Evolutionary conservation across 2,329 filamentous ascomycete species (phyloP).

Genomic region (Metarhizium guizhouense): DNA sequence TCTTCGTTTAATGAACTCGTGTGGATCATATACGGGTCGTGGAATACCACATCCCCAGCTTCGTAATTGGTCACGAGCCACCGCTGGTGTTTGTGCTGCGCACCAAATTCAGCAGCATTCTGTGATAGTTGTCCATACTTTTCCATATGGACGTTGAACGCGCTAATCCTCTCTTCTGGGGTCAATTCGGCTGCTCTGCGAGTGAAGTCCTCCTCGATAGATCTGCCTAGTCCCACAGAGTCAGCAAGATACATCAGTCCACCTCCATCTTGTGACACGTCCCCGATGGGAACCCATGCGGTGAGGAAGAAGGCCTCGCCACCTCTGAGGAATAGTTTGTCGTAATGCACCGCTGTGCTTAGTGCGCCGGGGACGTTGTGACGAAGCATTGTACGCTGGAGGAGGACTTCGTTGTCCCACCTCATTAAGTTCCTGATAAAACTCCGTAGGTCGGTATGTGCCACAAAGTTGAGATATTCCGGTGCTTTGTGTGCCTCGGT

Average conservation of each 20-base stretch:
- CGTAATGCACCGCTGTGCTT: constrained; percentile 45
- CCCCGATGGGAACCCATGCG: constrained; percentile 44
- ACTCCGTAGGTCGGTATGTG: neutral
- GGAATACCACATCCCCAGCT: constrained; percentile 26
- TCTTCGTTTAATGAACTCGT: constrained; percentile 44
- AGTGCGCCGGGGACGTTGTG: constrained; percentile 1
- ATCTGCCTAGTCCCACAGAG: neutral
- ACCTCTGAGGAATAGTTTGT: constrained; percentile 45
- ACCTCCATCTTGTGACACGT: constrained; percentile 28
- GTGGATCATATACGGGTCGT: constrained; percentile 33
- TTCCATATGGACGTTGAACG: constrained; percentile 51
- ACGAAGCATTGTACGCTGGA: constrained; percentile 27
- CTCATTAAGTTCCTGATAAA: constrained; percentile 1
- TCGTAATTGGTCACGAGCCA: constrained; percentile 25
- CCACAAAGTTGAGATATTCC: constrained; percentile 3
- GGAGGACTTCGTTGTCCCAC: constrained; percentile 16
- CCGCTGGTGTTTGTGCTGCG: constrained; percentile 10
- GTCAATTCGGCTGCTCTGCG: constrained; percentile 33
- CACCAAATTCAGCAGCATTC: constrained; percentile 26
- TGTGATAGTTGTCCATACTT: constrained; percentile 41
- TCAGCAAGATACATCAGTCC: constrained; percentile 19
- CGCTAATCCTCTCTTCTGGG: constrained; percentile 38
- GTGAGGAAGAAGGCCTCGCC: constrained; percentile 44
- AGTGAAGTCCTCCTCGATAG: constrained; percentile 33
- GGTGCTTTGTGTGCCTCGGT: constrained; percentile 4